These are phyloP conservation scores for Lodderomyces elongisporus DNA, from an alignment of 1,139 yeast genomes.

Conservation along the genomic window DNA sequence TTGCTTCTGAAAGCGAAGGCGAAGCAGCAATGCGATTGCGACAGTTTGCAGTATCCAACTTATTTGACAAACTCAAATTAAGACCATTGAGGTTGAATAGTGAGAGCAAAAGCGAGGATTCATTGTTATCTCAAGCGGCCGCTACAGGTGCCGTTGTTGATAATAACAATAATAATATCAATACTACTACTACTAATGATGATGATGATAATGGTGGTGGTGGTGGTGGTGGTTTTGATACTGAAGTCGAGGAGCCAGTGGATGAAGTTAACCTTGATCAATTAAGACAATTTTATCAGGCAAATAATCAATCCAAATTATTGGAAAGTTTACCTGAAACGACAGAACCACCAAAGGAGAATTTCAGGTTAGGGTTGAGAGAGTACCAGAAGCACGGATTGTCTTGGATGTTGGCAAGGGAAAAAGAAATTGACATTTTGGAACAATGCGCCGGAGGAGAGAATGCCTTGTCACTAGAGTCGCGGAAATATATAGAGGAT, in stretches of 20 bases:
- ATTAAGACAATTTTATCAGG: conserved; percentile 66
- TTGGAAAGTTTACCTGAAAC: conserved; percentile 55
- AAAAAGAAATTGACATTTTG: conserved; percentile 45
- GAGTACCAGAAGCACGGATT: conserved; percentile 77
- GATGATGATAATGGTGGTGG: conserved; percentile 12
- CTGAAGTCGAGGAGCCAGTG: conserved; percentile 9
- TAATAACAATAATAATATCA: neutral
- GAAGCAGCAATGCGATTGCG: conserved; percentile 52
- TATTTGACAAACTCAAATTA: conserved; percentile 47
- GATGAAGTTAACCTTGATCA: conserved; percentile 64
- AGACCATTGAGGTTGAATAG: conserved; percentile 14
- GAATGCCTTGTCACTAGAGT: conserved; percentile 20
- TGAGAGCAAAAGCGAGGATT: conserved; percentile 12
- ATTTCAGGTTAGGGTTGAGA: conserved; percentile 55
- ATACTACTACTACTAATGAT: neutral
- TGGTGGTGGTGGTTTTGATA: conserved; percentile 11
- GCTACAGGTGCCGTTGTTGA: neutral
- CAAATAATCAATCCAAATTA: conserved; percentile 53
- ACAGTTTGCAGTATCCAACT: conserved; percentile 51
- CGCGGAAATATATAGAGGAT: conserved; percentile 20
- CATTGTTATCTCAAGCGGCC: conserved; percentile 2
- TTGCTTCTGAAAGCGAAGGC: conserved; percentile 45
- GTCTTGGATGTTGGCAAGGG: conserved; percentile 75
- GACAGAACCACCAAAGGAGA: conserved; percentile 48
- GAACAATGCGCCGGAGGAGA: conserved; percentile 14